Percentiles rank a stretch among this genome's conserved stretches.
Conservation (phyloP, 1,284 basidiomycete species). For the Cutaneotrichosporon dermatis region DNA sequence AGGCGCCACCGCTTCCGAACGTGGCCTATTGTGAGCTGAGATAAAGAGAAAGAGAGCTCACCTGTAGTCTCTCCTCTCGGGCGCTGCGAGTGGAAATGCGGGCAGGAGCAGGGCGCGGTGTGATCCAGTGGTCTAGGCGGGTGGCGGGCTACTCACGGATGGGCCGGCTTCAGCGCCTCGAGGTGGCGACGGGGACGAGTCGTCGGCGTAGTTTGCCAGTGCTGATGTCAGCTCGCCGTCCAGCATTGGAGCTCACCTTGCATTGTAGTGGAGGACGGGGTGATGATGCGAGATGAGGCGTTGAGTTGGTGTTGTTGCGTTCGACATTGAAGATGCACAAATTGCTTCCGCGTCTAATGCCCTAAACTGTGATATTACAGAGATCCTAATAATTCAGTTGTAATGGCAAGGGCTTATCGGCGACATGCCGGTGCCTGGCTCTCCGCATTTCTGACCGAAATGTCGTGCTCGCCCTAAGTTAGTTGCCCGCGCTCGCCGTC, state of each 20-base stretch:
- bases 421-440: slow-evolving; percentile 2
- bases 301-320: background rate
- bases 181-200: slow-evolving; percentile 14
- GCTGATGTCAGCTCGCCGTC: slow-evolving; percentile 10
- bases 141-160: slow-evolving; percentile 13
- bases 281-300: background rate
- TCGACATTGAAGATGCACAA: background rate
- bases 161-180: slow-evolving; percentile 5
- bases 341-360: background rate
- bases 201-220: slow-evolving; percentile 16
- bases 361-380: too few relatives aligned
- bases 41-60: background rate
- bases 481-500: too few relatives aligned
- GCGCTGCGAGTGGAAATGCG: too few relatives aligned
- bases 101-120: background rate
- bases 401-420: background rate
- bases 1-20: background rate
- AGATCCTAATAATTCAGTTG: background rate
- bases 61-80: background rate
- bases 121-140: slow-evolving; percentile 13
- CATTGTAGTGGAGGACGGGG: slow-evolving; percentile 2
- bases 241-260: slow-evolving; percentile 6
- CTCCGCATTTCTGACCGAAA: background rate
- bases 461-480: background rate
- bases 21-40: background rate